phyloP scores from a whole-genome alignment of 2,329 filamentous ascomycete species.

The Colletotrichum costaricense region DNA sequence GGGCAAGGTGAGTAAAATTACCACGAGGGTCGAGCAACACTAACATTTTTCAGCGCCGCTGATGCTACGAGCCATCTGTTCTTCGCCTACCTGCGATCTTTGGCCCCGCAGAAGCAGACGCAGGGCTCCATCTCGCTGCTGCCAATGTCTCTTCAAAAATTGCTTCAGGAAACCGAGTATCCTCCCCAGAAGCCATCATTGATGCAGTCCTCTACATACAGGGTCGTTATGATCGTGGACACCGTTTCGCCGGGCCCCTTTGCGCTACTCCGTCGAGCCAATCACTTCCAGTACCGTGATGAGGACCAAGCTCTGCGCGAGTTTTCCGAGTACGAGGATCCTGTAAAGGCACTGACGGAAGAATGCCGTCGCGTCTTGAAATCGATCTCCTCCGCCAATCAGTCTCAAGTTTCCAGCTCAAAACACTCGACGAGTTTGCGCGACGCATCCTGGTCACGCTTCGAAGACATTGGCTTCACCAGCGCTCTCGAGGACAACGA shows the following conservation, averaged over 20 bases:
- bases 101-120: conserved; percentile 82
- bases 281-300: conserved; percentile 95
- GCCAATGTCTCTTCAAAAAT: conserved; percentile 89
- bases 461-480: conserved; percentile 93
- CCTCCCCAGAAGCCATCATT: conserved; percentile 83
- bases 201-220: conserved; percentile 83
- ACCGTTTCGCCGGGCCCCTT: conserved; percentile 95
- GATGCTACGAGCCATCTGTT: conserved; percentile 97
- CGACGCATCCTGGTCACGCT: conserved; percentile 95
- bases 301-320: conserved; percentile 85
- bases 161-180: conserved; percentile 93
- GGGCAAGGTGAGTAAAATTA: conserved; percentile 73
- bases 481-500: conserved; percentile 78
- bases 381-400: conserved; percentile 88
- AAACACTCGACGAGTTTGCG: conserved; percentile 79
- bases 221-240: conserved; percentile 97
- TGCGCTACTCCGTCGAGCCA: conserved; percentile 87
- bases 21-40: conserved; percentile 32
- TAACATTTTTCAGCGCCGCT: conserved; percentile 74
- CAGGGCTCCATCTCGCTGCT: conserved; percentile 85
- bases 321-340: conserved; percentile 91
- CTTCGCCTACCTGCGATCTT: conserved; percentile 93
- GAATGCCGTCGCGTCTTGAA: conserved; percentile 92
- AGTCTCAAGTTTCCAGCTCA: conserved; percentile 79
- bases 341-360: conserved; percentile 87